Evolutionary conservation across 2,329 filamentous ascomycete genomes (phyloP), one percentile per base, ranked within the genome.

Genomic region (Clarireedia monteithiana): DNA sequence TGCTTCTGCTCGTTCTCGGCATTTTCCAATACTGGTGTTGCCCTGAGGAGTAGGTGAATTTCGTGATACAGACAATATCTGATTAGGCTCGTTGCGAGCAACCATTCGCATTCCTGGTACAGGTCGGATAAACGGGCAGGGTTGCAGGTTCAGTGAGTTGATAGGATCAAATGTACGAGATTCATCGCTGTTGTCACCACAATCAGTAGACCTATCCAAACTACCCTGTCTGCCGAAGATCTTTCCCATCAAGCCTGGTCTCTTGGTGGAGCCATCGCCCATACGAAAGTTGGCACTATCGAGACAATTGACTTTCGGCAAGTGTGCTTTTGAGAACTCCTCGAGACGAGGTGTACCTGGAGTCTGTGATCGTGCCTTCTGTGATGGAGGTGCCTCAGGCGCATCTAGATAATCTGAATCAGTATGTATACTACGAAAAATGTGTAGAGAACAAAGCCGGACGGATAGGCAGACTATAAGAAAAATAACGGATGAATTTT

Each of bases 151-250:
- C 34, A 55, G 42, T 14, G 15, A 36, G 15, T 26, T 26, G 1
- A 50, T 14, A 23, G 53, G 39, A n/a, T 55, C 46, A 36, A 44
- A n/a, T 49, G 47, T n/a, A 39, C 36, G 39, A n/a, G 50, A 60
- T 30, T 42, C 39, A 26, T 57, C 40, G 30, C 46, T 59, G 34
- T 53, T 44, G 47, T 49, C n/a, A 42, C 26, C 50, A 53, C 3
- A 44, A 45, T 20, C 20, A 17, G 20, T 14, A n/a, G 23, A 44
- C 30, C 46, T 61, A 20, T 53, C 47, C 24, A 38, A 15, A 17
- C 47, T 49, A n/a, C 23, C 23, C 1, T 49, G 24, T 23, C 47
- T 34, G 14, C 47, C 15, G 17, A 49, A 49, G n/a, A 49, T 20
- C 20, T 38, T 49, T 2, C 47, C 47, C 12, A 49, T 49, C 6